Evolutionary conservation across 257 asterid species (phyloP).

Genomic region (Solanum medicagineum): DNA sequence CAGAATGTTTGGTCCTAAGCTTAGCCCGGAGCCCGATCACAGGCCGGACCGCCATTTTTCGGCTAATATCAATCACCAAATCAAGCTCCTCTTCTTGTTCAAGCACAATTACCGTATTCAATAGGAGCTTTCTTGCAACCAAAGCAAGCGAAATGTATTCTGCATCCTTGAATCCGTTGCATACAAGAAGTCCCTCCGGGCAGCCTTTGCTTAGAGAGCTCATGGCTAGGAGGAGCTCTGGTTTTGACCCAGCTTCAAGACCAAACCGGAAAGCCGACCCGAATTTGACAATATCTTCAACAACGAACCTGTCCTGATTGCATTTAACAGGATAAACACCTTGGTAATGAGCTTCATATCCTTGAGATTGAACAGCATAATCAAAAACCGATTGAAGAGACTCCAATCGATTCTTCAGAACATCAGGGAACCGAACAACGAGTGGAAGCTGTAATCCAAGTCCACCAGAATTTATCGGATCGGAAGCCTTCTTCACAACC

Average conservation of each 20-base stretch:
- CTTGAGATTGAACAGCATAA: conserved; percentile 49
- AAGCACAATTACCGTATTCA: conserved; percentile 79
- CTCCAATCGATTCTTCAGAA: conserved; percentile 63
- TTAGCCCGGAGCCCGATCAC: conserved; percentile 83
- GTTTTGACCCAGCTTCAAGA: conserved; percentile 92
- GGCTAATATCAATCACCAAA: conserved; percentile 55
- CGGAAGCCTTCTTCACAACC: conserved; percentile 79
- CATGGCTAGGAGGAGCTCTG: conserved; percentile 94
- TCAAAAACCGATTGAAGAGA: conserved; percentile 60
- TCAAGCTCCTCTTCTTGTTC: conserved; percentile 94
- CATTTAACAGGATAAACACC: conserved; percentile 97
- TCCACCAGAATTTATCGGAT: conserved; percentile 52
- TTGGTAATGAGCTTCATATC: conserved; percentile 70
- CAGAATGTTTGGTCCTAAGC: conserved; percentile 85
- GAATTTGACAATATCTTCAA: conserved; percentile 83
- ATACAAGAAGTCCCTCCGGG: conserved; percentile 59
- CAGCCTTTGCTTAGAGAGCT: conserved; percentile 75
- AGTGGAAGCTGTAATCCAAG: conserved; percentile 79
- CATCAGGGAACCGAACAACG: conserved; percentile 76
- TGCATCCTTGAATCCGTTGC: conserved; percentile 91
- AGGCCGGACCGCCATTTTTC: conserved; percentile 58
- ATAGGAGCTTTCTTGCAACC: conserved; percentile 55
- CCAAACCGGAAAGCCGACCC: conserved; percentile 80
- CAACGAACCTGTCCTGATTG: conserved; percentile 78
- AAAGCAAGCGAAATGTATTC: conserved; percentile 84